These are phyloP conservation scores for Trichomonas vaginalis DNA, from an alignment of 208 protist genomes.

Conservation along the genomic window DNA sequence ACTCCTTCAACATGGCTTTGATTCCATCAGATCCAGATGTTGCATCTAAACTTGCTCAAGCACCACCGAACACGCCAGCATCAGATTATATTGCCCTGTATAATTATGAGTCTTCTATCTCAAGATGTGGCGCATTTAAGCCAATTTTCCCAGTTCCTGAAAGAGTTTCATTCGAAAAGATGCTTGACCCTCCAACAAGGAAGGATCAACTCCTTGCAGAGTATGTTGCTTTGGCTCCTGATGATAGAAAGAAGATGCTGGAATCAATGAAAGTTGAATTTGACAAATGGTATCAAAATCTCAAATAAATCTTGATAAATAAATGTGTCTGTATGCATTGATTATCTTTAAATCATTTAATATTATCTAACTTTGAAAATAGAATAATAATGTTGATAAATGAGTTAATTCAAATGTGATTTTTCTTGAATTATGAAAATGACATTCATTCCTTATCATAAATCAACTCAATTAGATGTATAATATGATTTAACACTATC, in stretches of 20 bases:
- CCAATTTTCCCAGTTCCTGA: not conserved
- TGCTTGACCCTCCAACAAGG: not conserved
- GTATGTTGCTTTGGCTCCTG: not conserved
- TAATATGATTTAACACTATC: too few species aligned
- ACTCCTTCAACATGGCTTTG: slow-evolving; percentile 24
- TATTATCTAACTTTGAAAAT: too few species aligned
- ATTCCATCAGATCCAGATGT: not conserved
- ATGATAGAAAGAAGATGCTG: not conserved
- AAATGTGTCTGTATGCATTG: too few species aligned
- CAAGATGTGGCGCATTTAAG: not conserved
- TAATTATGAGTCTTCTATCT: not conserved
- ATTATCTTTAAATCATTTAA: too few species aligned
- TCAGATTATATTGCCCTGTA: not conserved
- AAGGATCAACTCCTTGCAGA: not conserved
- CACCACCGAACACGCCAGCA: not conserved
- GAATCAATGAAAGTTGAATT: not conserved
- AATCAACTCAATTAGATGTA: too few species aligned
- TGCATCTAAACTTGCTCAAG: not conserved
- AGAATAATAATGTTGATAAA: too few species aligned
- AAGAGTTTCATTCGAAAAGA: not conserved
- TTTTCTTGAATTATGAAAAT: too few species aligned
- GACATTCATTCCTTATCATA: too few species aligned
- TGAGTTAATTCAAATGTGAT: too few species aligned
- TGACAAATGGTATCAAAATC: not conserved
- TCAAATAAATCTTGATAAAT: too few species aligned